Percentiles rank a stretch among this genome's conserved stretches.
phyloP scores from a whole-genome alignment of 2,329 filamentous ascomycete species.

The Neodidymelliopsis sp. region DNA sequence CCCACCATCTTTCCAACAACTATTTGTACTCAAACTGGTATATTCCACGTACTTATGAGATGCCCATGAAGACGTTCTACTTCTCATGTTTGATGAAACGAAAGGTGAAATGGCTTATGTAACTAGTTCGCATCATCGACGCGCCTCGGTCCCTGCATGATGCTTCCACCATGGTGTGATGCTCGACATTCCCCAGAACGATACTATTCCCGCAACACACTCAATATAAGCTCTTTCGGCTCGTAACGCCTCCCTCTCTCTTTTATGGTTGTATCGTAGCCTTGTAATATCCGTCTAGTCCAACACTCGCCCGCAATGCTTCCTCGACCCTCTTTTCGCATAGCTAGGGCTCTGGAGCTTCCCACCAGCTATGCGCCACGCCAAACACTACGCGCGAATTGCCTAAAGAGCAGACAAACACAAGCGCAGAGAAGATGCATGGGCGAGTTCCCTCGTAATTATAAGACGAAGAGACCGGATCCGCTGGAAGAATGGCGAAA shows the following conservation, averaged over 20 bases:
- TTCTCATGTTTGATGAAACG: background rate
- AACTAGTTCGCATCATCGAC: conserved; percentile 2
- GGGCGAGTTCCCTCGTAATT: conserved; percentile 29
- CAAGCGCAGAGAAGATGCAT: conserved; percentile 27
- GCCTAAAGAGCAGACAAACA: conserved; percentile 22
- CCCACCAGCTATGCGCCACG: conserved; percentile 35
- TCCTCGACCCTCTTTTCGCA: conserved; percentile 34
- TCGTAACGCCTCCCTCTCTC: background rate
- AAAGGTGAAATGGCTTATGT: conserved; percentile 15
- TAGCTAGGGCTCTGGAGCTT: conserved; percentile 39
- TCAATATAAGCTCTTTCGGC: conserved; percentile 16
- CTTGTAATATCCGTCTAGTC: background rate
- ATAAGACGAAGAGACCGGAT: conserved; percentile 29
- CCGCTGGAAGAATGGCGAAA: conserved; percentile 46
- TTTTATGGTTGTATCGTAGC: conserved; percentile 29
- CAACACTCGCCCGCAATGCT: conserved; percentile 39
- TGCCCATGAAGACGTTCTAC: background rate
- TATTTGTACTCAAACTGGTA: background rate
- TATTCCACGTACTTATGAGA: background rate
- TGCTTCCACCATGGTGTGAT: conserved; percentile 41
- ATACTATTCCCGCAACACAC: conserved; percentile 10
- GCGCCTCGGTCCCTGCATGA: conserved; percentile 9
- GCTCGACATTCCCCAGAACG: conserved; percentile 18
- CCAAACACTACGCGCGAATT: conserved; percentile 27
- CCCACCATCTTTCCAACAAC: background rate